Evolutionary conservation across 2,329 filamentous ascomycete species (phyloP).

Genomic region (Curvularia eragrostidis): DNA sequence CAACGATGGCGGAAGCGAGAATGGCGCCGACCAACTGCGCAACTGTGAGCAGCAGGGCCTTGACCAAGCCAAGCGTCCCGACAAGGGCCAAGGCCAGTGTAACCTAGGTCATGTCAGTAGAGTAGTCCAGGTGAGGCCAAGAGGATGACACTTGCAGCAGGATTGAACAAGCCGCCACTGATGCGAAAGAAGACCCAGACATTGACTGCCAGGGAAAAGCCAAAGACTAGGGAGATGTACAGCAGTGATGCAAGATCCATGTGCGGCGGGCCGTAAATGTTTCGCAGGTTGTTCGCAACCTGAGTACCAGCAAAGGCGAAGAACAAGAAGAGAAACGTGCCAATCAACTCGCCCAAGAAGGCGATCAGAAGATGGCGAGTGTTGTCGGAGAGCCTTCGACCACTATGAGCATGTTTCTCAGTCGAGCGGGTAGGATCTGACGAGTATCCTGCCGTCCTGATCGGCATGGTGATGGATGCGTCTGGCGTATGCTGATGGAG

Average conservation of each 20-base stretch:
- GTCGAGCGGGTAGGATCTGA: slow-evolving; percentile 40
- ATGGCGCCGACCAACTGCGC: slow-evolving; percentile 56
- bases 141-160: slow-evolving; percentile 42
- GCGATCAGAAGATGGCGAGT: slow-evolving; percentile 54
- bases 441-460: slow-evolving; percentile 47
- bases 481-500: slow-evolving; percentile 37
- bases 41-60: slow-evolving; percentile 53
- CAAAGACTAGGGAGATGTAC: slow-evolving; percentile 49
- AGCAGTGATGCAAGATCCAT: slow-evolving; percentile 39
- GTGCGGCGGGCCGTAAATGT: slow-evolving; percentile 28
- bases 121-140: accelerated
- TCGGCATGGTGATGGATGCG: slow-evolving; percentile 49
- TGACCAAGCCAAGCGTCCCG: slow-evolving; percentile 56
- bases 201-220: slow-evolving; percentile 49
- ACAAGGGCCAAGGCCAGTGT: slow-evolving; percentile 57
- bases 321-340: slow-evolving; percentile 51
- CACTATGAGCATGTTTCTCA: slow-evolving; percentile 50
- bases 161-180: slow-evolving; percentile 51
- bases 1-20: slow-evolving; percentile 54
- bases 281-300: slow-evolving; percentile 48
- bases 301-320: slow-evolving; percentile 50
- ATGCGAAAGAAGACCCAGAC: slow-evolving; percentile 52
- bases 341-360: slow-evolving; percentile 53
- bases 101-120: slow-evolving; percentile 45
- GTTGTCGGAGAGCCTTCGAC: slow-evolving; percentile 55